Evolutionary conservation across 148 eudicot genomes (phyloP), one percentile per base, ranked within the genome.

Genomic region (Camellia granthamiana): DNA sequence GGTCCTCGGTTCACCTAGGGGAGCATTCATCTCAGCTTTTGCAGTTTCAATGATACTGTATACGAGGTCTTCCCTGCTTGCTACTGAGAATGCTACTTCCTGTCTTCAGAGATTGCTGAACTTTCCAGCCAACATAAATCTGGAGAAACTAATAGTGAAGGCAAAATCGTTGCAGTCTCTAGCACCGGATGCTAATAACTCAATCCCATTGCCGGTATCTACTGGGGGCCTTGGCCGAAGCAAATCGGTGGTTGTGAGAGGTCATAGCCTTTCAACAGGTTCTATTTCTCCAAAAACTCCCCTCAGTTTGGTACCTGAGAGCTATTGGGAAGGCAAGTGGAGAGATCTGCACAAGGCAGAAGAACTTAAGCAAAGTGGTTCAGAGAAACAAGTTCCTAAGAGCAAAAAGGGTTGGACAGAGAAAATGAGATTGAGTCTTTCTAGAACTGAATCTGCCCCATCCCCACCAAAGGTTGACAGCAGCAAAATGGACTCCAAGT

Each of bases 321-420:
- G 94, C 79, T 96, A 96, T 74, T 96, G 99, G 99, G 99, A 96
- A 87, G 98, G 91, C 77, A 92, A 92, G 77, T 96, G 99, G 99
- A 89, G 99, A 84, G 91, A 85, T 89, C 46, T 88, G 72, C 92
- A 91, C 78, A 90, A 89, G 82, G 98, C 86, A 84, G 95, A 91
- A 88, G 90, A 92, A 84, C 76, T 81, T 49, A 84, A 84, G 80
- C 83, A 90, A 81, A 87, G 54, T 63, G 84, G 46, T 77, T 63
- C 79, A 18, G 76, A 79, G 14, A 85, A 85, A 81, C 72, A 81
- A 82, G 79, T 49, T 72, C 81, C 92, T 23, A 82, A 73, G 30
- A 84, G 74, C 8, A 90, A 70, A 78, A 92, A 84, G 85, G 89
- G 98, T 70, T 93, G 98, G 99, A 88, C 99, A 7, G 93, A 92